Percentiles rank a stretch among this genome's conserved stretches.
Evolutionary conservation across 2,329 filamentous ascomycete species (phyloP).

Genomic region (Allantophomopsis lycopodina): DNA sequence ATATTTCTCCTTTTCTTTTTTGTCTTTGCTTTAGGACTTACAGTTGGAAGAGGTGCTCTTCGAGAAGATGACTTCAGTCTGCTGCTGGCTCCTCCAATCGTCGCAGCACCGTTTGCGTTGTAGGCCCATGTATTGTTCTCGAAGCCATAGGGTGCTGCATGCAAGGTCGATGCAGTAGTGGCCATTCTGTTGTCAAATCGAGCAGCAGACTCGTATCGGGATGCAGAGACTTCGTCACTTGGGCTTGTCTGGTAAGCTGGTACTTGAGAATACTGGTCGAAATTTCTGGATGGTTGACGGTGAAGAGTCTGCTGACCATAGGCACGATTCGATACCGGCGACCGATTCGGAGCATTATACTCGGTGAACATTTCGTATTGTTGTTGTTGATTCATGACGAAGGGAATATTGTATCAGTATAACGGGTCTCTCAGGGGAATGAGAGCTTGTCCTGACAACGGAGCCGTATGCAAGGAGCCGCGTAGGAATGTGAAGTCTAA

Average conservation of each 20-base stretch:
- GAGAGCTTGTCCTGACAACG: background rate
- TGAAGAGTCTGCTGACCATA: conserved; percentile 49
- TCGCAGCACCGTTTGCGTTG: conserved; percentile 42
- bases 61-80: conserved; percentile 40
- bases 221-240: too few species aligned
- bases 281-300: conserved; percentile 63
- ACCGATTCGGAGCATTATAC: conserved; percentile 49
- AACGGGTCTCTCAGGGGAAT: too few species aligned
- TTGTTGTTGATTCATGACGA: conserved; percentile 31
- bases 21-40: conserved; percentile 31
- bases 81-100: conserved; percentile 47
- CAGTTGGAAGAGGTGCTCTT: conserved; percentile 55
- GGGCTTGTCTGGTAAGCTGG: conserved; percentile 51
- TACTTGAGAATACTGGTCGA: conserved; percentile 59
- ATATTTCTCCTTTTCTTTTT: conserved; percentile 3
- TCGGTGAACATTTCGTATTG: conserved; percentile 63
- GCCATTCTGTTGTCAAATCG: conserved; percentile 30
- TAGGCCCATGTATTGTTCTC: conserved; percentile 76
- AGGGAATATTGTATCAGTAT: background rate
- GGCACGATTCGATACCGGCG: conserved; percentile 58
- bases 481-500: background rate
- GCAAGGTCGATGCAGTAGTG: conserved; percentile 18
- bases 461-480: background rate
- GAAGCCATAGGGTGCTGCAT: conserved; percentile 49
- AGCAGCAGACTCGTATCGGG: conserved; percentile 30